These are phyloP conservation scores for Moricandia moricandioides DNA, from an alignment of 345 rosid genomes.

Conservation along the genomic window DNA sequence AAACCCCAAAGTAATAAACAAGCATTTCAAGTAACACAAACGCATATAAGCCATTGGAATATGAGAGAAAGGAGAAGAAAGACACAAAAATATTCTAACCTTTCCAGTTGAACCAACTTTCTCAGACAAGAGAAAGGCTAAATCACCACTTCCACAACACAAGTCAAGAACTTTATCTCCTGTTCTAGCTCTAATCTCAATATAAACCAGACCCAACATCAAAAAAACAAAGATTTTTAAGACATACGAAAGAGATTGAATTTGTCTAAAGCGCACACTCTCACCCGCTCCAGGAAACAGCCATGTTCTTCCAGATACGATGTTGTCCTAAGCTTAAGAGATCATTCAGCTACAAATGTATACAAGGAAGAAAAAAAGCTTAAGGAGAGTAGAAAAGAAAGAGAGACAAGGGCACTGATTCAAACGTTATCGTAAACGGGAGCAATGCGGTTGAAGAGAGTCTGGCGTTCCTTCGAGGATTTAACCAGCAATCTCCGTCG, in stretches of 20 bases:
- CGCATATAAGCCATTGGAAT: neutral
- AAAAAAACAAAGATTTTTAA: neutral
- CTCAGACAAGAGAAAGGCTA: constrained; percentile 78
- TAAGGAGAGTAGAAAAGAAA: neutral
- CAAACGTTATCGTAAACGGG: constrained; percentile 73
- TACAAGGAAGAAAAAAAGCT: neutral
- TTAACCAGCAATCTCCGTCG: constrained; percentile 15
- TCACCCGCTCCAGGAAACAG: constrained; percentile 75
- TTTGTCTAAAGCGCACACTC: constrained; percentile 13
- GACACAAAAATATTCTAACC: constrained; percentile 30
- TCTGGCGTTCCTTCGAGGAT: constrained; percentile 57
- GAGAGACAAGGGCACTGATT: neutral
- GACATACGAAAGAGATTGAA: neutral
- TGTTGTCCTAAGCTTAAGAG: constrained; percentile 82
- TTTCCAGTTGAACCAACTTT: constrained; percentile 66
- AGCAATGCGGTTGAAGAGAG: constrained; percentile 74
- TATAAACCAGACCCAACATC: neutral
- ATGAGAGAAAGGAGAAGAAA: neutral
- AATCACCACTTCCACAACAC: constrained; percentile 95
- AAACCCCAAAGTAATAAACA: neutral
- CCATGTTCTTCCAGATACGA: constrained; percentile 85
- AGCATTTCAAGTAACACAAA: neutral
- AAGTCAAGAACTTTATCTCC: constrained; percentile 74
- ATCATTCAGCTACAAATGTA: constrained; percentile 61
- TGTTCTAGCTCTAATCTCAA: constrained; percentile 52